phyloP scores from a whole-genome alignment of 371 early-diverging fungal species.

The Agmasoma carcini region DNA sequence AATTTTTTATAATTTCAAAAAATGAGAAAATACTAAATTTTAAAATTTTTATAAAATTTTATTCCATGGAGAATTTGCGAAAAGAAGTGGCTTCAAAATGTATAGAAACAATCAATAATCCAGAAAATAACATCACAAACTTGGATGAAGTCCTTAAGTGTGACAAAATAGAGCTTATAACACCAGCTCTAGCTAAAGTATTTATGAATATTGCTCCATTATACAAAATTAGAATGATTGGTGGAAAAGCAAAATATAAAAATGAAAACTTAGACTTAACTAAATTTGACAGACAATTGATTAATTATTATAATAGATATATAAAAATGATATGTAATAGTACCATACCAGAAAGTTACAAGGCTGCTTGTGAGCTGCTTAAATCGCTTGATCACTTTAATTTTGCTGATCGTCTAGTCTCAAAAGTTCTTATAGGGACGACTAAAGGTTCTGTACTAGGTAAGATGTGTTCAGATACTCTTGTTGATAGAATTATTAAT shows the following conservation, averaged over 20 bases:
- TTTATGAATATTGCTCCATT: constrained; percentile 39
- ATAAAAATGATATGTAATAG: constrained; percentile 18
- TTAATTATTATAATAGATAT: constrained; percentile 27
- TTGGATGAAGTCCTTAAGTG: constrained; percentile 2
- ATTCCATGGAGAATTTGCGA: constrained; percentile 6
- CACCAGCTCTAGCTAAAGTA: constrained; percentile 31
- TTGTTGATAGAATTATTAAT: constrained; percentile 11
- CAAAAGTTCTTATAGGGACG: constrained; percentile 32
- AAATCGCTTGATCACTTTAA: constrained; percentile 43
- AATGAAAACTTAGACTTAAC: constrained; percentile 19
- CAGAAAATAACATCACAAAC: constrained; percentile 6
- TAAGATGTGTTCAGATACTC: constrained; percentile 19
- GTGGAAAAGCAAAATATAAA: constrained; percentile 28
- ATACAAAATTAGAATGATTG: constrained; percentile 32
- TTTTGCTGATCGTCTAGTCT: constrained; percentile 27
- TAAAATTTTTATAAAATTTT: not conserved
- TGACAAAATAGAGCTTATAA: constrained; percentile 7
- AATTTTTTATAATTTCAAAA: too few species aligned
- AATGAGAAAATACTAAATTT: not conserved
- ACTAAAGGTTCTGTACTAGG: not conserved
- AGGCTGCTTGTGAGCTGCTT: constrained; percentile 17
- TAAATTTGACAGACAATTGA: constrained; percentile 15
- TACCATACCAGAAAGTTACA: constrained; percentile 2
- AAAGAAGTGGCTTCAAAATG: constrained; percentile 23
- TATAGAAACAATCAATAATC: constrained; percentile 24